Base-by-base conservation (phyloP, 176 grass and related monocot species). In the Carex littledalei region DNA sequence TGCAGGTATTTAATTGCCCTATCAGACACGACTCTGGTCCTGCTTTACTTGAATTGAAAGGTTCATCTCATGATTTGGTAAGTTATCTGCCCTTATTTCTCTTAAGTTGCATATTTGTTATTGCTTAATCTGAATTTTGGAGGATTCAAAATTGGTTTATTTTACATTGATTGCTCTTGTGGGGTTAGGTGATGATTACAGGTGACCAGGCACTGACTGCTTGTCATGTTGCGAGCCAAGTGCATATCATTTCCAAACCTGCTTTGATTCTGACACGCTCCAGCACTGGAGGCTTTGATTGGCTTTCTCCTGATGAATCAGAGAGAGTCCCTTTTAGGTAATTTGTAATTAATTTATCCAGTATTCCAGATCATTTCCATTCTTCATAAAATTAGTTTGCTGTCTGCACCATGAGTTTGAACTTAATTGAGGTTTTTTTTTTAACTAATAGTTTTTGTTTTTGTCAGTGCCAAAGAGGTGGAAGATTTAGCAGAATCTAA, bases 11-110 rank as follows among this genome's bases (percentile, higher is more conserved):
- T 52, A 99, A 94, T 49, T 99, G 96, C 78, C 93, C 96, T 85
- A 99, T 99, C 85, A 91, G 96, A 85, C 88, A 75, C 15, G 96
- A 99, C 81, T 99, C 96, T 79, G 93, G 83, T 43, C 31, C 88
- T 84, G 91, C 95, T 53, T 89, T 99, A 85, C 78, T 72, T 29
- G 93, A 99, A 90, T 61, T 99, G 78, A 92, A 85, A 83, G 85
- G 73, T 87, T 99, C 96, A 88, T 94, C 96, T 73, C 96, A 99
- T 95, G 93, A 99, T 85, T 87, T 99, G 93, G 96, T 99, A 99
- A 74, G 50, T 90, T 50, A 68, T 53, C 41, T 53, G 65, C 73
- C 67, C 78, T 24, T 32, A 56, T 72, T 29, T 76, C 35, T 54
- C n/a, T 0, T 12, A 64, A 83, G 79, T 12, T 34, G 78, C 63